phyloP scores from a whole-genome alignment of 106 monocot genomes.

The Phalaenopsis equestris region DNA sequence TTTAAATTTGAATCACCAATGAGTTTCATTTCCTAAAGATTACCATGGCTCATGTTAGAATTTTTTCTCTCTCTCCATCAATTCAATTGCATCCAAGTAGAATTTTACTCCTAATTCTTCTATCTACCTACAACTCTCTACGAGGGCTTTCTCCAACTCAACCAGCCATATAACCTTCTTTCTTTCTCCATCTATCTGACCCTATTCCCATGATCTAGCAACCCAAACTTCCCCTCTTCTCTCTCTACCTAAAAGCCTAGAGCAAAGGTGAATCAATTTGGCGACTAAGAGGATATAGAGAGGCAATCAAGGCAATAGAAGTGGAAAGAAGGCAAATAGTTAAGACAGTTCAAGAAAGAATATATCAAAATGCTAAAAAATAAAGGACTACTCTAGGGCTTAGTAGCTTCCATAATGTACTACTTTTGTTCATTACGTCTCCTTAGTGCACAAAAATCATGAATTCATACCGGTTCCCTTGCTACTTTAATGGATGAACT shows the following conservation, averaged over 20 bases:
- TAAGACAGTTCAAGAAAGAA: not conserved
- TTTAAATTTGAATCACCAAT: not conserved
- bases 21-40: not conserved
- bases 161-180: not conserved
- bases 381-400: not conserved
- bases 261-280: not conserved
- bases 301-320: not conserved
- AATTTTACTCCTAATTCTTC: not conserved
- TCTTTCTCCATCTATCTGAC: not conserved
- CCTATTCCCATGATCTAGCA: not conserved
- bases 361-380: not conserved
- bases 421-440: not conserved
- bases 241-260: no score
- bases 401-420: not conserved
- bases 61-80: not conserved
- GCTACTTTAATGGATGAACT: not conserved
- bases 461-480: not conserved
- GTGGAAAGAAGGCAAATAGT: not conserved
- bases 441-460: not conserved
- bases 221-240: not conserved
- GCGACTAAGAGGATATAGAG: not conserved
- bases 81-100: not conserved
- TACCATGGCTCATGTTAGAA: not conserved
- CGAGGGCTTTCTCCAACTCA: not conserved
- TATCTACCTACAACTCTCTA: not conserved